phyloP scores from a whole-genome alignment of 176 grass and related monocot species.

The Lolium multiflorum region DNA sequence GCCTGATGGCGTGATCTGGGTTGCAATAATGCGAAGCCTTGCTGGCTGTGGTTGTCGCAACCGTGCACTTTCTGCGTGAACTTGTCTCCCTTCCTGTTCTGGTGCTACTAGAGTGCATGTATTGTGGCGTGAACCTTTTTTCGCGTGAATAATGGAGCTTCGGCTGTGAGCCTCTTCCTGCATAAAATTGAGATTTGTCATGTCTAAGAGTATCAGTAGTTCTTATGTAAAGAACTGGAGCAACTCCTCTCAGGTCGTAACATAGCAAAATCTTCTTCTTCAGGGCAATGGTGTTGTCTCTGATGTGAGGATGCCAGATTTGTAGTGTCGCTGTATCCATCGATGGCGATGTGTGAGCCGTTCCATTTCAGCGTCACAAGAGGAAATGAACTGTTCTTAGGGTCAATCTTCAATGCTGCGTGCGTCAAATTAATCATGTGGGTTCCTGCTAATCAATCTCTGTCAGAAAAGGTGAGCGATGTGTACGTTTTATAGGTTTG shows the following conservation, averaged over 20 bases:
- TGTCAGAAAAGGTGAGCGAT: not conserved
- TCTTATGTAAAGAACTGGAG: not conserved
- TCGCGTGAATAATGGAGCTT: slow-evolving; percentile 24
- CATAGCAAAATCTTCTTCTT: no score
- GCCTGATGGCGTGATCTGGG: slow-evolving; percentile 13
- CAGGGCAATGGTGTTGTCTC: not conserved
- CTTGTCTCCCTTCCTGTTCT: not conserved
- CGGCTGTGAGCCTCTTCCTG: not conserved
- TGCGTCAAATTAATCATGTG: not conserved
- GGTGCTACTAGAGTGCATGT: not conserved
- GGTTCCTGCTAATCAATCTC: not conserved
- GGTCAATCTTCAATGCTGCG: not conserved
- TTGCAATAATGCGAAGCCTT: slow-evolving; percentile 43
- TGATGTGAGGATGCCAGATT: not conserved
- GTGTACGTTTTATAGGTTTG: not conserved
- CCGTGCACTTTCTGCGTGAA: not conserved
- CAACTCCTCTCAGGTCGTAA: not conserved
- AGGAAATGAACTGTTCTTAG: not conserved
- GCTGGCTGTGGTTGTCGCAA: slow-evolving; percentile 3
- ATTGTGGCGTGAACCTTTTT: slow-evolving; percentile 27
- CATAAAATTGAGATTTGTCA: not conserved
- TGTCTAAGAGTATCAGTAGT: not conserved
- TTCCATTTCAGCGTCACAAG: no score
- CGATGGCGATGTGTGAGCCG: no score
- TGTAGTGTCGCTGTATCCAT: no score